Percentiles rank a stretch among this genome's conserved stretches.
Conservation (phyloP, 495 filamentous ascomycete genomes). For the Filosporella fistucella region DNA sequence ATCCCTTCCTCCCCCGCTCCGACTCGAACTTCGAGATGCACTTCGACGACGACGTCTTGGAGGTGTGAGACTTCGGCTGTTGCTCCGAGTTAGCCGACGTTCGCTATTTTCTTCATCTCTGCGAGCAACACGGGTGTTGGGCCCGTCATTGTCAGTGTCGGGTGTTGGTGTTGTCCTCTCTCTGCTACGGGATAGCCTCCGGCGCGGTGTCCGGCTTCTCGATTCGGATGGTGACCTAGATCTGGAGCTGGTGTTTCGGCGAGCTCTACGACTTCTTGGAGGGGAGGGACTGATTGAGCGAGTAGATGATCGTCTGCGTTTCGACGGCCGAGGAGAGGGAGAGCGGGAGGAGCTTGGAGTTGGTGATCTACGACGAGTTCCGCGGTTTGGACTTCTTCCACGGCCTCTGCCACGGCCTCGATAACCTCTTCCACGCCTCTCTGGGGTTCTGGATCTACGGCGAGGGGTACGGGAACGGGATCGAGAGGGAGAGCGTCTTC, state of each 20-base stretch:
- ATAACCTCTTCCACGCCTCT: conserved; percentile 16
- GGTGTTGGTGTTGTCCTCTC: conserved; percentile 10
- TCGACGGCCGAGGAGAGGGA: conserved; percentile 17
- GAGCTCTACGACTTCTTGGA: conserved; percentile 24
- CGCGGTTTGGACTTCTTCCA: conserved; percentile 19
- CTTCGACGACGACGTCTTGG: conserved; percentile 37
- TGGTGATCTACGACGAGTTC: conserved; percentile 17
- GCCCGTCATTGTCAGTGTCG: conserved; percentile 7
- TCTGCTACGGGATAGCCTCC: conserved; percentile 15
- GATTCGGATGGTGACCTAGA: conserved; percentile 18
- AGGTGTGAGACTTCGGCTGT: conserved; percentile 26
- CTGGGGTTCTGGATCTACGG: conserved; percentile 24
- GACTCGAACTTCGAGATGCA: conserved; percentile 32
- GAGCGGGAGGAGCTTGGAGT: conserved; percentile 12
- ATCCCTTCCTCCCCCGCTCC: conserved; percentile 29
- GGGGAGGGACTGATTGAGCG: conserved; percentile 23
- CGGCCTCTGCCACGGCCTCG: conserved; percentile 27
- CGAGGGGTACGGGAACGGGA: conserved; percentile 34
- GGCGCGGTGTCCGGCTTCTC: conserved; percentile 17
- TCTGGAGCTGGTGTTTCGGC: conserved; percentile 23
- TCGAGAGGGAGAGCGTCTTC: conserved; percentile 33
- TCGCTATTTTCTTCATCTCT: conserved; percentile 20
- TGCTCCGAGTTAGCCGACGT: conserved; percentile 28
- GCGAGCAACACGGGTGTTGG: neutral
- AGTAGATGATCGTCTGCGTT: conserved; percentile 17